Percentiles rank a stretch among this genome's conserved stretches.
Evolutionary conservation across 345 rosid species (phyloP).

Genomic region (Carallia brachiata): DNA sequence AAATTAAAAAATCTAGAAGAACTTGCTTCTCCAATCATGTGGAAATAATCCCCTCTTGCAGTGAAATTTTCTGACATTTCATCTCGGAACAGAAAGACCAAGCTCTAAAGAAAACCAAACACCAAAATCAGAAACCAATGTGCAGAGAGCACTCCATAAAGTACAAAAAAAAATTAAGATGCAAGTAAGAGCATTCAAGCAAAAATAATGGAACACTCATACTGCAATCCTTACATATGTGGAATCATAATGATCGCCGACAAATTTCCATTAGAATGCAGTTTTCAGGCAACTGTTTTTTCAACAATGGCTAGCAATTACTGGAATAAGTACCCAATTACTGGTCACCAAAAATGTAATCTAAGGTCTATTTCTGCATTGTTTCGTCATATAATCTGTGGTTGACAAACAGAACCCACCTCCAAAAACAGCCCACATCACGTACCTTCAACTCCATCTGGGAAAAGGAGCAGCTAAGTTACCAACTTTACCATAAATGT

Average conservation of each 20-base stretch:
- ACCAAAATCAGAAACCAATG: constrained; percentile 23
- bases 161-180: not conserved
- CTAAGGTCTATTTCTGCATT: constrained; percentile 5
- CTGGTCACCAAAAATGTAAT: constrained; percentile 2
- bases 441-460: constrained; percentile 95
- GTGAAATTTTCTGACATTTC: constrained; percentile 34
- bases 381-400: constrained; percentile 19
- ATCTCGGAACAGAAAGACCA: constrained; percentile 89
- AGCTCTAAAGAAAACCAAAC: constrained; percentile 47
- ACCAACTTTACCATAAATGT: constrained; percentile 21
- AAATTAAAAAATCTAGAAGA: constrained; percentile 6
- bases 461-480: constrained; percentile 69
- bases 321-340: not conserved
- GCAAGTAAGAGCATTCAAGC: not conserved
- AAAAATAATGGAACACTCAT: not conserved
- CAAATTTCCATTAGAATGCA: not conserved
- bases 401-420: constrained; percentile 59
- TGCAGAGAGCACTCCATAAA: not conserved
- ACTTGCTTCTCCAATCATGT: constrained; percentile 31
- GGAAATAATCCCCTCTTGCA: constrained; percentile 21
- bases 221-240: not conserved
- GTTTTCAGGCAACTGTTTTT: constrained; percentile 4
- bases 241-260: not conserved
- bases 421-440: constrained; percentile 74
- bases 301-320: not conserved